Evolutionary conservation across 306 rosid species (phyloP).

Genomic region (Begonia loranthoides): DNA sequence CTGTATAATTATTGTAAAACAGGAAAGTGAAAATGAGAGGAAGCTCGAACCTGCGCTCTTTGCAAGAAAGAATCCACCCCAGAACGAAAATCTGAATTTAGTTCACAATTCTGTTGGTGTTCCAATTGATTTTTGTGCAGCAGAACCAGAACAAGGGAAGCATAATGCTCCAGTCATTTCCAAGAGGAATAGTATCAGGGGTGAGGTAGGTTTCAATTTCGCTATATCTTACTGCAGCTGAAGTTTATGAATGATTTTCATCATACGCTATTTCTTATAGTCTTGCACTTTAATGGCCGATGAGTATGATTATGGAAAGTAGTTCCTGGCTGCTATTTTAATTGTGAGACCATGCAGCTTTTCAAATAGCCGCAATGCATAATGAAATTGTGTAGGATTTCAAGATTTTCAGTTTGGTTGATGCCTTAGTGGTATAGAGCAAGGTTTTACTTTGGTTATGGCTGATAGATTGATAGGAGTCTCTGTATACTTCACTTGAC

Average conservation of each 20-base stretch:
- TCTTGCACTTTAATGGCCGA: too few relatives aligned
- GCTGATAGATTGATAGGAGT: too few relatives aligned
- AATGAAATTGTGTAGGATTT: too few relatives aligned
- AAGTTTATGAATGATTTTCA: too few relatives aligned
- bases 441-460: too few relatives aligned
- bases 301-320: neutral
- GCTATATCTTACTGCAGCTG: too few relatives aligned
- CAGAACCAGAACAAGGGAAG: constrained; percentile 6
- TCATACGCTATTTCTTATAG: too few relatives aligned
- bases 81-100: constrained; percentile 6
- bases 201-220: constrained; percentile 46
- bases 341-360: neutral
- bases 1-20: constrained; percentile 15
- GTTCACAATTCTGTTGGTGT: constrained; percentile 3
- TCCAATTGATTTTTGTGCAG: constrained; percentile 6
- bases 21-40: constrained; percentile 45
- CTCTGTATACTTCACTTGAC: too few relatives aligned
- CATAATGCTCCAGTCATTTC: constrained; percentile 15
- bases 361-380: neutral
- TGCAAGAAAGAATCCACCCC: constrained; percentile 23
- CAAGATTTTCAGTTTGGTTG: too few relatives aligned
- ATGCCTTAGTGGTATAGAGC: too few relatives aligned
- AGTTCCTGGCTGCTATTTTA: neutral
- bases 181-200: constrained; percentile 36
- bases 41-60: constrained; percentile 25